Conservation (phyloP, 345 rosid genomes). For the Cardamine resedifolia region DNA sequence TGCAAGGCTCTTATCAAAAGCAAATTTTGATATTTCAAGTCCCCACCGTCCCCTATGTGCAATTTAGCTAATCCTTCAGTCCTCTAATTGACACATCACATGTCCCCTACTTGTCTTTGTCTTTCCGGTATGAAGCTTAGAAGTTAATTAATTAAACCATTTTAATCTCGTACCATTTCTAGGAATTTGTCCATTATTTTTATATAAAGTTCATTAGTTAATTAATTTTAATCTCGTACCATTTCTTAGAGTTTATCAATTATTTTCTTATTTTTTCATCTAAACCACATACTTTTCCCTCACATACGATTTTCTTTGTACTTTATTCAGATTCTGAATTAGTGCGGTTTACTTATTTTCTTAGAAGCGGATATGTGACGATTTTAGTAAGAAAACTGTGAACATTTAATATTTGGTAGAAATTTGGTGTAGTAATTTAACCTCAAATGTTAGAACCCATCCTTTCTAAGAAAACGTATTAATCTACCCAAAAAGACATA, state of each 20-base stretch:
- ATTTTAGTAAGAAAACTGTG: no score
- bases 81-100: conserved; percentile 16
- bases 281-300: background rate
- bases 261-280: background rate
- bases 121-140: conserved; percentile 28
- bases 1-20: conserved; percentile 63
- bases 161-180: conserved; percentile 2
- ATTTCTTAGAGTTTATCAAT: background rate
- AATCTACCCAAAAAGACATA: background rate
- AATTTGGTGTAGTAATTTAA: background rate
- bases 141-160: conserved; percentile 32
- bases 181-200: background rate
- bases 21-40: conserved; percentile 27
- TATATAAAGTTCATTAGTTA: conserved; percentile 1
- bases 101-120: conserved; percentile 16
- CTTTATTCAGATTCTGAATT: background rate
- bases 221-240: background rate
- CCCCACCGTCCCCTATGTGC: conserved; percentile 35
- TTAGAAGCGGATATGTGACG: no score
- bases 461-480: background rate
- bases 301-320: background rate
- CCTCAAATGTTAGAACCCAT: background rate
- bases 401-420: background rate
- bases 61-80: conserved; percentile 27
- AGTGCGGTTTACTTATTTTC: background rate